Evolutionary conservation across 768 basidiomycete genomes (phyloP).

Genomic region (Boletus edulis): DNA sequence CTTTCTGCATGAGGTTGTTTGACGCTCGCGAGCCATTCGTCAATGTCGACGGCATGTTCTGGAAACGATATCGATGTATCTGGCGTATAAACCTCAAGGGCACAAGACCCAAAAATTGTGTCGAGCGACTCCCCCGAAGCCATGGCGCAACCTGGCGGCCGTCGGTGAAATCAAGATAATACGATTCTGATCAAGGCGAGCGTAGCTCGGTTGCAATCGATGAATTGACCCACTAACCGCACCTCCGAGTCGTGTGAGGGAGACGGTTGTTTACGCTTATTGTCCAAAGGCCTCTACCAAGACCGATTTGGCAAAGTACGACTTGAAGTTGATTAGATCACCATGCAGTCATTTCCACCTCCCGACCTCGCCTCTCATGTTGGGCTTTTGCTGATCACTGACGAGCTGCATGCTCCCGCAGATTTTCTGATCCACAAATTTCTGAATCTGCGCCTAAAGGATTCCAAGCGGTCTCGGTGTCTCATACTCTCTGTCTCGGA

Average conservation of each 20-base stretch:
- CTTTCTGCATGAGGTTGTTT: constrained; percentile 46
- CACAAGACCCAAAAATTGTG: constrained; percentile 56
- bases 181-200: not conserved
- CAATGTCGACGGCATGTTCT: constrained; percentile 35
- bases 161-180: not conserved
- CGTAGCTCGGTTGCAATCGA: not conserved
- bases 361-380: constrained; percentile 48
- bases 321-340: constrained; percentile 3
- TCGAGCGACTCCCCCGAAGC: constrained; percentile 48
- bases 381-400: constrained; percentile 62
- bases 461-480: constrained; percentile 32
- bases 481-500: constrained; percentile 61
- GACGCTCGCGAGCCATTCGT: constrained; percentile 56
- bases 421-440: constrained; percentile 68
- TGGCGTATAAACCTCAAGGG: constrained; percentile 63
- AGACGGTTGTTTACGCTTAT: constrained; percentile 15
- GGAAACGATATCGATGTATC: constrained; percentile 64
- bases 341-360: constrained; percentile 49
- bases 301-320: constrained; percentile 14
- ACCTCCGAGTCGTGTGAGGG: no score
- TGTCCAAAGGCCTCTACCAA: constrained; percentile 16
- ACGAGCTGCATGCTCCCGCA: constrained; percentile 66
- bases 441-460: constrained; percentile 53
- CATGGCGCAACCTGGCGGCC: constrained; percentile 12
- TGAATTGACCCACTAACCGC: not conserved